phyloP scores from a whole-genome alignment of 106 monocot species.

The Dendrobium huoshanense region DNA sequence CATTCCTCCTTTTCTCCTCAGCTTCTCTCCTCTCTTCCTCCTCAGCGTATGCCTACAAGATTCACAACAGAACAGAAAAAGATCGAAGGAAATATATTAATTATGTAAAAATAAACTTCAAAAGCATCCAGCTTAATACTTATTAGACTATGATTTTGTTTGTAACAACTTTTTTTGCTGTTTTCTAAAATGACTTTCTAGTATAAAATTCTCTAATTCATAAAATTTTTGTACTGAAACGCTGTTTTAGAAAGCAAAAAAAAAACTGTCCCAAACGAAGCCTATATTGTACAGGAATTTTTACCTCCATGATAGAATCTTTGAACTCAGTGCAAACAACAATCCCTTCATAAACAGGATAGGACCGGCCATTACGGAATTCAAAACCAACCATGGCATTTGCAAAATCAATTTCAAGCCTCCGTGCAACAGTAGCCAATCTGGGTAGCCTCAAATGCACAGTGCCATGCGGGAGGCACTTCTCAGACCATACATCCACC shows the following conservation, averaged over 20 bases:
- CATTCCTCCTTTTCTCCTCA: constrained; percentile 55
- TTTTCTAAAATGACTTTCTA: too few relatives aligned
- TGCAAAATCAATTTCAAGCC: constrained; percentile 84
- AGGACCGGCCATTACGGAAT: constrained; percentile 71
- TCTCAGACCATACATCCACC: constrained; percentile 98
- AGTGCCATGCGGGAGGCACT: constrained; percentile 91
- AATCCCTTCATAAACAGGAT: constrained; percentile 89
- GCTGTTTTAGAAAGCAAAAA: too few relatives aligned
- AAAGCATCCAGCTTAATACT: background rate
- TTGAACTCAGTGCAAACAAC: constrained; percentile 87
- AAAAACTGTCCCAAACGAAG: too few relatives aligned
- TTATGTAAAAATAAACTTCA: background rate
- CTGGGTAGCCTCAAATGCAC: constrained; percentile 88
- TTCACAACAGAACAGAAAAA: background rate
- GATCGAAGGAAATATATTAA: background rate
- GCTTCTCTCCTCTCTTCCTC: constrained; percentile 77
- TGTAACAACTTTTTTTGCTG: too few relatives aligned
- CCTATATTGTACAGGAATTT: background rate
- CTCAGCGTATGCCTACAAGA: constrained; percentile 68
- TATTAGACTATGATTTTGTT: too few relatives aligned
- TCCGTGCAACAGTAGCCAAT: constrained; percentile 65
- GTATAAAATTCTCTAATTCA: too few relatives aligned
- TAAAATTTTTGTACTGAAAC: too few relatives aligned
- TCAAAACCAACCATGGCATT: constrained; percentile 96
- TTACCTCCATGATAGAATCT: constrained; percentile 78